Conservation (phyloP, 352 stramenopile genomes). For the Pythium coloratum region DNA sequence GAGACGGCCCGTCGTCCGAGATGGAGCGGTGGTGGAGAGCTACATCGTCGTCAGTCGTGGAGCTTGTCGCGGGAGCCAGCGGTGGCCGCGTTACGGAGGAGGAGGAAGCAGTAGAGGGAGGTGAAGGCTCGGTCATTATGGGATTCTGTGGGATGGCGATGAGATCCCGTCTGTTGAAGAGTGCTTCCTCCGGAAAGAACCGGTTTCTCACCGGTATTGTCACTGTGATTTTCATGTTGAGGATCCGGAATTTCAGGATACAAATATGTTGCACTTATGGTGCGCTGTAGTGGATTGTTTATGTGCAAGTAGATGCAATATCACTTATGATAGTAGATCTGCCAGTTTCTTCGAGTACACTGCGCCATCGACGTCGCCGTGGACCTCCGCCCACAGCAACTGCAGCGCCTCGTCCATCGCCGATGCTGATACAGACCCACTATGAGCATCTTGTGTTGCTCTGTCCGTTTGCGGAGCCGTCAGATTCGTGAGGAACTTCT, state of each 20-base stretch:
- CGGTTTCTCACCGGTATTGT: neutral
- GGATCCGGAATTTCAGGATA: neutral
- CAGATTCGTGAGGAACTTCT: slow-evolving; percentile 4
- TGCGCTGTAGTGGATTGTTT: neutral
- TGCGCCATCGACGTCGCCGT: slow-evolving; percentile 12
- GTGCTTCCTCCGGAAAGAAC: neutral
- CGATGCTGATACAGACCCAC: neutral
- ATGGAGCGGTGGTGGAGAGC: slow-evolving; percentile 18
- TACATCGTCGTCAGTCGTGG: slow-evolving; percentile 20
- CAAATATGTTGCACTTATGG: neutral
- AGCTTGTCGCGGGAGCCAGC: neutral
- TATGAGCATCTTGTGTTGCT: neutral
- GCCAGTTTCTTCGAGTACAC: slow-evolving; percentile 2
- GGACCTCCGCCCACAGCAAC: slow-evolving; percentile 22
- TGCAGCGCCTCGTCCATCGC: slow-evolving; percentile 5
- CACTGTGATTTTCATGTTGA: neutral
- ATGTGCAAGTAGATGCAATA: slow-evolving; percentile 14
- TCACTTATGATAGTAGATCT: neutral
- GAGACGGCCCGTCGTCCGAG: slow-evolving; percentile 29
- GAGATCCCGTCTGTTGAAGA: neutral
- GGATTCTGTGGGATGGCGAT: neutral
- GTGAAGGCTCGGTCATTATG: neutral
- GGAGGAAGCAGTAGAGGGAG: neutral
- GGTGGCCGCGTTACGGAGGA: neutral
- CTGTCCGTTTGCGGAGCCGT: neutral